Percentiles rank a stretch among this genome's conserved stretches.
These are phyloP conservation scores for Apocynum venetum DNA, from an alignment of 257 asterid species.

Conservation along the genomic window DNA sequence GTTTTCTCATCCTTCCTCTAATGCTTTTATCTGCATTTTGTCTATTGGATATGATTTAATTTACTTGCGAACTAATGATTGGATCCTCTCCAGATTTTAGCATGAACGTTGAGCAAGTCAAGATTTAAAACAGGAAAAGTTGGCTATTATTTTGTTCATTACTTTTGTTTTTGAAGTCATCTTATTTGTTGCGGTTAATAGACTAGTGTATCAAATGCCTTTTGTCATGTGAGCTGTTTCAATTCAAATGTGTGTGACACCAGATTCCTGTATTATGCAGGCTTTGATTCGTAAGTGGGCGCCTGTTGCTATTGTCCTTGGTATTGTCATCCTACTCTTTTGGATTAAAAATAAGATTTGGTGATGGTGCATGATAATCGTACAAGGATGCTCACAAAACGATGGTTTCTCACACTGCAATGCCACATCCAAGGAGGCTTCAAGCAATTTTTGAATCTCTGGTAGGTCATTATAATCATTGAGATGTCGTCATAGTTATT, in stretches of 20 bases:
- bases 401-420: not conserved
- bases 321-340: constrained; percentile 75
- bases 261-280: constrained; percentile 24
- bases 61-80: too few species aligned
- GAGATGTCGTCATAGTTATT: not conserved
- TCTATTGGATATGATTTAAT: too few species aligned
- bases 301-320: constrained; percentile 83
- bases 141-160: too few species aligned
- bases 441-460: not conserved
- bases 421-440: not conserved
- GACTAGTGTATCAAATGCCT: not conserved
- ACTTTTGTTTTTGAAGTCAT: too few species aligned
- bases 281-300: constrained; percentile 96
- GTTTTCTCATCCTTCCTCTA: not conserved
- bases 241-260: constrained; percentile 7
- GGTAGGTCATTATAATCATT: too few species aligned
- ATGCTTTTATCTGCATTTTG: not conserved
- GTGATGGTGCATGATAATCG: constrained; percentile 35
- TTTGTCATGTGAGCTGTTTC: not conserved
- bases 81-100: too few species aligned
- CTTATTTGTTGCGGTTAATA: not conserved
- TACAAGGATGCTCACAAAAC: not conserved
- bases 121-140: too few species aligned
- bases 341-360: constrained; percentile 83
- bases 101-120: too few species aligned